Conservation (phyloP, 768 basidiomycete genomes). For the Rubroboletus satanas region DNA sequence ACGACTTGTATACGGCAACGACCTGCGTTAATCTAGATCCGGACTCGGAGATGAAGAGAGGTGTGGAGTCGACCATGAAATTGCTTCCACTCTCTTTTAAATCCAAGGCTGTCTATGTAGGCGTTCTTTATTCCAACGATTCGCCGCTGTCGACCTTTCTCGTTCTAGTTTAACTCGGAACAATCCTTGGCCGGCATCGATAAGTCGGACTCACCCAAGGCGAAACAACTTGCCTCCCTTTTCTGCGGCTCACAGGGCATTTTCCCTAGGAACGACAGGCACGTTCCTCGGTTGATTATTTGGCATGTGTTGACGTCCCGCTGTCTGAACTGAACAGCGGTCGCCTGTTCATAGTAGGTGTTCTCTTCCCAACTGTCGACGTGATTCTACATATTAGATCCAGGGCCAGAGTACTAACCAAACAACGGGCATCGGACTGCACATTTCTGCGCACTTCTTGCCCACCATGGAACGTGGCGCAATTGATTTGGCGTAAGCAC, state of each 20-base stretch:
- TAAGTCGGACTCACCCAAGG: background rate
- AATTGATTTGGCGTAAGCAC: slow-evolving; percentile 73
- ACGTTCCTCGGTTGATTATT: background rate
- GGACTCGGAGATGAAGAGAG: slow-evolving; percentile 5
- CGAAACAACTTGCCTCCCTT: background rate
- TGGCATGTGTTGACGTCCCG: background rate
- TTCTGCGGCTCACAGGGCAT: slow-evolving; percentile 1
- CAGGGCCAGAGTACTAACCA: too few relatives aligned
- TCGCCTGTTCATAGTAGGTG: slow-evolving; percentile 2
- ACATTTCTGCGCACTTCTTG: slow-evolving; percentile 79
- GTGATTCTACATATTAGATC: too few relatives aligned
- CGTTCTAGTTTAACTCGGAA: slow-evolving; percentile 5
- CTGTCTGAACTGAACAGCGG: background rate
- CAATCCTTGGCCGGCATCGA: background rate
- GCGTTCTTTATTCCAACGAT: background rate
- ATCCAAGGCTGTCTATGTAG: slow-evolving; percentile 9
- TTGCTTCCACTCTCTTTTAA: slow-evolving; percentile 1
- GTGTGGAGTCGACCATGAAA: slow-evolving; percentile 6
- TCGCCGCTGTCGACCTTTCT: background rate
- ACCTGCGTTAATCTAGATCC: background rate
- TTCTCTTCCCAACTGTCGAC: too few relatives aligned
- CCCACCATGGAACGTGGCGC: slow-evolving; percentile 93
- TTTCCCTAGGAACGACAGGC: background rate
- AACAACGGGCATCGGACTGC: slow-evolving; percentile 27
- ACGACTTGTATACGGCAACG: slow-evolving; percentile 11